Evolutionary conservation across 1,139 yeast species (phyloP), one percentile per base, ranked within the genome.

Genomic region (Hansenula sp.): DNA sequence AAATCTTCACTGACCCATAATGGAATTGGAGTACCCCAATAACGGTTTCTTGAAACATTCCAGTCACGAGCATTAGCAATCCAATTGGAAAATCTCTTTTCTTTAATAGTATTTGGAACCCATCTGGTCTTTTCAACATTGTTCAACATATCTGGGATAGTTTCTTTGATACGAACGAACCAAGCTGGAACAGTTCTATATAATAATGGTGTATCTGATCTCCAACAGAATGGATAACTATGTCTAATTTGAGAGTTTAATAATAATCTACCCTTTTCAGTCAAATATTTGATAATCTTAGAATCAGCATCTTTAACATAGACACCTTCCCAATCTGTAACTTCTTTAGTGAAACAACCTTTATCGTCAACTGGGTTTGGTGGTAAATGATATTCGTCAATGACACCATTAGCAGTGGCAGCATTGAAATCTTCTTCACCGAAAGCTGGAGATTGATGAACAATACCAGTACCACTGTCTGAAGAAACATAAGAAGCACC

Each of bases 11-110:
- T 82, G 41, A 81, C 96, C 99, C 99, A 93, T 60, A 93, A 71
- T 49, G 99, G 99, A 57, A 93, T 84, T 50, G 99, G 99, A 36
- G 98, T 93, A 73, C 99, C 99, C 99, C 99, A 93, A 70, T 93
- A 93, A 70, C 99, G 81, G 74, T 93, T 93, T 77, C 99, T 86
- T 18, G 97, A 90, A 53, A 93, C 79, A 65, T 93, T 93, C 99
- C 99, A 93, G 70, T 93, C 99, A 68, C 99, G 86, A 42, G 99
- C 99, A 60, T 91, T 91, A 55, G 93, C 88, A 65, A 93, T 87
- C 99, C 99, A 93, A 73, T 91, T 93, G 43, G 94, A 80, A 60
- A 93, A 93, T 68, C 99, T 81, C 68, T 94, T 94, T 58, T 90
- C 97, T 70, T 90, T 89, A 59, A 94, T 85, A 59, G 74, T 77